Conservation (phyloP, 768 basidiomycete genomes). For the Mycena indigotica region DNA sequence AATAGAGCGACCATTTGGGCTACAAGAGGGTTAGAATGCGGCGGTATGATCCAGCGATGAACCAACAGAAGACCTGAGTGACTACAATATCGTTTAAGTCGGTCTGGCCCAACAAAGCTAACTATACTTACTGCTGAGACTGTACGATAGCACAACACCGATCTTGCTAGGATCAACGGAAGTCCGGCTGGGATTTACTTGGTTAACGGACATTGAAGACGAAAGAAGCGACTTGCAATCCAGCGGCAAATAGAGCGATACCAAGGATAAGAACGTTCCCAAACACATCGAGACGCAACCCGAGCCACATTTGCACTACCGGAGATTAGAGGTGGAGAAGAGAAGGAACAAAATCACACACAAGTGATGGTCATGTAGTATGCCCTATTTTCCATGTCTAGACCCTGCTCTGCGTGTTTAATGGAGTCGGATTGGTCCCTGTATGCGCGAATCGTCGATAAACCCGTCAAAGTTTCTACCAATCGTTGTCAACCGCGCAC, state of each 20-base stretch:
- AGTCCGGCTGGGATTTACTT: slow-evolving; percentile 23
- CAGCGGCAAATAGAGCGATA: slow-evolving; percentile 69
- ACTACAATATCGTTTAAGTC: slow-evolving; percentile 36
- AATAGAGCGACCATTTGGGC: slow-evolving; percentile 58
- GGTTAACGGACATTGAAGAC: not conserved
- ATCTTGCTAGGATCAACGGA: slow-evolving; percentile 49
- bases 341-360: not conserved
- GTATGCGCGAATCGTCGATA: slow-evolving; percentile 66
- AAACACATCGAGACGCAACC: slow-evolving; percentile 64
- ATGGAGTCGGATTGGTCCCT: slow-evolving; percentile 55
- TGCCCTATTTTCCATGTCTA: slow-evolving; percentile 63
- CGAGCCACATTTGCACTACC: slow-evolving; percentile 64
- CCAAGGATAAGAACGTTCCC: slow-evolving; percentile 70
- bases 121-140: slow-evolving; percentile 46
- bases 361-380: slow-evolving; percentile 61
- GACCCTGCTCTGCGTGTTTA: slow-evolving; percentile 50
- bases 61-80: slow-evolving; percentile 56
- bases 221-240: slow-evolving; percentile 36
- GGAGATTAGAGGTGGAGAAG: not conserved
- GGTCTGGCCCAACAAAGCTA: not conserved
- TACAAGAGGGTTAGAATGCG: too few species aligned
- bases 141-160: slow-evolving; percentile 62
- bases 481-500: not conserved
- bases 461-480: slow-evolving; percentile 62
- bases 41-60: not conserved